Percentiles rank a stretch among this genome's conserved stretches.
Evolutionary conservation across 176 grass and related monocot species (phyloP).

Genomic region (Rhynchospora breviuscula): DNA sequence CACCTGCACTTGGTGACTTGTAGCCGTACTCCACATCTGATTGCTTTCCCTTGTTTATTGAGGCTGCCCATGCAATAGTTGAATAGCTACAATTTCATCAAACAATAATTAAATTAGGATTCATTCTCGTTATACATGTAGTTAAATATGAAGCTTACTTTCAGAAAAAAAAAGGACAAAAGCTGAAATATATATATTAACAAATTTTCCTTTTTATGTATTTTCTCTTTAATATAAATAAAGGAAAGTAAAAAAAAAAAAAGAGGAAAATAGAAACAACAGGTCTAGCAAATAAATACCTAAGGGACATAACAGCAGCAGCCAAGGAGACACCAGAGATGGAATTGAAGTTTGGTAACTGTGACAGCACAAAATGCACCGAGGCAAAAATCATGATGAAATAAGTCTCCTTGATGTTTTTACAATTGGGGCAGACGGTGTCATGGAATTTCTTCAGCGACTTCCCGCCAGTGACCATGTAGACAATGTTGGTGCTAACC

Average conservation of each 20-base stretch:
- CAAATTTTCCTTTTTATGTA: neutral
- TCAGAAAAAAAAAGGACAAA: neutral
- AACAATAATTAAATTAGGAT: neutral
- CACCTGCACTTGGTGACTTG: conserved; percentile 22
- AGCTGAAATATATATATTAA: neutral
- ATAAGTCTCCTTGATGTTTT: conserved; percentile 41
- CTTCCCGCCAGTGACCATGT: conserved; percentile 75
- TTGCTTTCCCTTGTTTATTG: conserved; percentile 24
- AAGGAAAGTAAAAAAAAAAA: neutral
- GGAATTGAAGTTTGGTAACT: conserved; percentile 57
- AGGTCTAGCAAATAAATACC: conserved; percentile 1
- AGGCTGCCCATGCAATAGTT: conserved; percentile 51
- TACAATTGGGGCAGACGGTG: conserved; percentile 34
- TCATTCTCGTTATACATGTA: neutral
- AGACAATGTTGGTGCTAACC: conserved; percentile 56
- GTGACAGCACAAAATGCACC: conserved; percentile 65
- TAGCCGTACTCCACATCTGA: conserved; percentile 36
- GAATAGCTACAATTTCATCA: conserved; percentile 33
- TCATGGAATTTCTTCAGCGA: conserved; percentile 56
- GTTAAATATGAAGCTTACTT: neutral
- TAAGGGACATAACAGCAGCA: conserved; percentile 70
- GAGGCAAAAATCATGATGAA: conserved; percentile 81
- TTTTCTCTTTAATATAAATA: neutral
- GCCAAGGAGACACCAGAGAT: conserved; percentile 58
- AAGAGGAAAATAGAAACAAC: neutral